Conservation (phyloP, 2,329 filamentous ascomycete genomes). For the Aspergillus aculeatinus region DNA sequence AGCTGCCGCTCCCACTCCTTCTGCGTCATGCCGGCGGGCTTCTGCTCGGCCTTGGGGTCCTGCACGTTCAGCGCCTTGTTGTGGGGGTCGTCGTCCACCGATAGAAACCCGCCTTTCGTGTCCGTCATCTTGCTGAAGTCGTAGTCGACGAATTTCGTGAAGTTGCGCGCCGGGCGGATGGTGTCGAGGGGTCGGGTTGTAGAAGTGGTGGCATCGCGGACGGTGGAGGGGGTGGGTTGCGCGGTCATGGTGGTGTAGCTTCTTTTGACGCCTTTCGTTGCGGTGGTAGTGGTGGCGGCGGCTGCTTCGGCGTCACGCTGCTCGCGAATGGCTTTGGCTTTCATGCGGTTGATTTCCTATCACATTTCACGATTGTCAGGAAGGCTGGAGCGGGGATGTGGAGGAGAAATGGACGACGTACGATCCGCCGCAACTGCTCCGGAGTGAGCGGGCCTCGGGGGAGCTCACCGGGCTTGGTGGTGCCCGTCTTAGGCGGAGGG, state of each 20-base stretch:
- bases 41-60: conserved; percentile 56
- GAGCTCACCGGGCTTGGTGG: conserved; percentile 19
- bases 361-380: no score
- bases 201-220: conserved; percentile 59
- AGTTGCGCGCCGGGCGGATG: conserved; percentile 79
- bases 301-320: conserved; percentile 64
- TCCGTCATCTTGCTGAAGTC: conserved; percentile 98
- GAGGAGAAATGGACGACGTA: conserved; percentile 31
- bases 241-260: conserved; percentile 64
- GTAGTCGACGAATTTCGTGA: conserved; percentile 93
- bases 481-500: background rate
- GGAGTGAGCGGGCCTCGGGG: conserved; percentile 55
- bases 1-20: conserved; percentile 89
- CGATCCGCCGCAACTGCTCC: conserved; percentile 60
- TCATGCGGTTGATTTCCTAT: conserved; percentile 82
- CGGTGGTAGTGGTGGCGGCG: conserved; percentile 24
- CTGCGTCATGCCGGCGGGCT: conserved; percentile 83
- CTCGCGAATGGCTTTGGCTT: conserved; percentile 81
- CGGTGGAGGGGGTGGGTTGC: conserved; percentile 58
- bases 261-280: conserved; percentile 67
- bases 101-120: conserved; percentile 92
- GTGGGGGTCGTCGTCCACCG: conserved; percentile 84
- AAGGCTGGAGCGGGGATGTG: background rate
- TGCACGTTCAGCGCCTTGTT: conserved; percentile 70
- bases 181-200: conserved; percentile 41